These are phyloP conservation scores for Leavenworthia alabamica DNA, from an alignment of 345 rosid genomes.

Conservation along the genomic window DNA sequence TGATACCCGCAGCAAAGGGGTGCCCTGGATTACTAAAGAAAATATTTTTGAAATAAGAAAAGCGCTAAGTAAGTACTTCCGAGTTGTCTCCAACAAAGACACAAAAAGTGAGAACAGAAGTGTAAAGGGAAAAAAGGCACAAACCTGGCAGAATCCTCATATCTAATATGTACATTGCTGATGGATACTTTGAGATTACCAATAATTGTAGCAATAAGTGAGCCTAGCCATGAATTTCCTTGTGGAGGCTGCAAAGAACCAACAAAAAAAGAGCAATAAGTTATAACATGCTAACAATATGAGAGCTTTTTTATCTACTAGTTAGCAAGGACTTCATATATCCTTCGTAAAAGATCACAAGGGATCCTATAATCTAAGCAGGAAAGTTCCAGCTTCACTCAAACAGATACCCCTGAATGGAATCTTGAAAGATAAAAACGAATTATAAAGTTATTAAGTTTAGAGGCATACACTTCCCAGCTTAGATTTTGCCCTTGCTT, in stretches of 20 bases:
- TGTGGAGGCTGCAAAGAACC: conserved; percentile 56
- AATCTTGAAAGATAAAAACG: conserved; percentile 1
- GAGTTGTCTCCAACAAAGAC: conserved; percentile 3
- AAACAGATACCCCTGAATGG: background rate
- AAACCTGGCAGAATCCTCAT: conserved; percentile 85
- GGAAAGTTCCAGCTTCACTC: conserved; percentile 10
- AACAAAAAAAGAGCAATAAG: conserved; percentile 22
- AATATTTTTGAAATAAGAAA: conserved; percentile 27
- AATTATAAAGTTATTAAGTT: conserved; percentile 10
- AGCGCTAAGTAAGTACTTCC: conserved; percentile 12
- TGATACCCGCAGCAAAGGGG: conserved; percentile 88
- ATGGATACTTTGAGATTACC: conserved; percentile 97
- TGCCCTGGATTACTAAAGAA: conserved; percentile 68
- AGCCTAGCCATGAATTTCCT: conserved; percentile 94
- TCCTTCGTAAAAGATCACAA: conserved; percentile 9
- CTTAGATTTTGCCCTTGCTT: conserved; percentile 77
- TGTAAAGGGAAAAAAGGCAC: conserved; percentile 18
- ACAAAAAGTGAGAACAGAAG: background rate
- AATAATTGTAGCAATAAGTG: conserved; percentile 83
- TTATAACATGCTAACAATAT: conserved; percentile 11
- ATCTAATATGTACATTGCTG: conserved; percentile 96
- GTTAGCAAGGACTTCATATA: background rate
- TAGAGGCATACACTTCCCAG: conserved; percentile 65
- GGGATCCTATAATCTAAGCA: background rate
- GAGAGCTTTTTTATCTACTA: background rate